Percentiles rank a stretch among this genome's conserved stretches.
phyloP scores from a whole-genome alignment of 495 filamentous ascomycete genomes.

The Lasiosphaeria ovina region DNA sequence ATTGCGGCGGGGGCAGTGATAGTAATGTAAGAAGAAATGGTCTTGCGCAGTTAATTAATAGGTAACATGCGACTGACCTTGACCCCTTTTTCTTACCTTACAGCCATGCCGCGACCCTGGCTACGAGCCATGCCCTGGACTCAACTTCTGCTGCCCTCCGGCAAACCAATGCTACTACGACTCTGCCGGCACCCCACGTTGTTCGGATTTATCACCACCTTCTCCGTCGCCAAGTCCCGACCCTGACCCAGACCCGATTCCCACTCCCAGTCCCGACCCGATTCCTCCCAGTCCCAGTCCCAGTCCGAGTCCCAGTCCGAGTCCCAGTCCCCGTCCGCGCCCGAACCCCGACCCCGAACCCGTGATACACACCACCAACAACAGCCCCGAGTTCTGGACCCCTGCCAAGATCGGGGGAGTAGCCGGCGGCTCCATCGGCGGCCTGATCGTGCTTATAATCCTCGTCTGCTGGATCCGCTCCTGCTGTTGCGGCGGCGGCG shows the following conservation, averaged over 20 bases:
- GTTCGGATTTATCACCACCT: background rate
- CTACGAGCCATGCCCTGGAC: background rate
- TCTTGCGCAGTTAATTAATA: background rate
- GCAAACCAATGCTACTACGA: background rate
- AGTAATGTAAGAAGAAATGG: conserved; percentile 2
- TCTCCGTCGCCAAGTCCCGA: background rate
- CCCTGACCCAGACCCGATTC: background rate
- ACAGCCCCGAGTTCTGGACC: conserved; percentile 1
- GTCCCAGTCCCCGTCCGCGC: background rate
- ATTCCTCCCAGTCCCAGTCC: background rate
- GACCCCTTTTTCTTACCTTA: background rate
- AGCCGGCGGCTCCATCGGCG: conserved; percentile 1
- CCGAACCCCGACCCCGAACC: background rate
- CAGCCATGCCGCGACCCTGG: background rate
- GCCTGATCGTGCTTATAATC: background rate
- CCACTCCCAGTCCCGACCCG: background rate
- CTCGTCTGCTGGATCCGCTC: background rate
- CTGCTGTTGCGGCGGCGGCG: background rate
- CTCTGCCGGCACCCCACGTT: background rate
- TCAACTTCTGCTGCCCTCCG: background rate
- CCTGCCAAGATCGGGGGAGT: conserved; percentile 4
- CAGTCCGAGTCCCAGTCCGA: background rate
- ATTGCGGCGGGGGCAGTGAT: background rate
- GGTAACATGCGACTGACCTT: background rate
- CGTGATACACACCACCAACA: background rate